Evolutionary conservation across 2,329 filamentous ascomycete species (phyloP).

Genomic region (Pestalotiopsis sp.): DNA sequence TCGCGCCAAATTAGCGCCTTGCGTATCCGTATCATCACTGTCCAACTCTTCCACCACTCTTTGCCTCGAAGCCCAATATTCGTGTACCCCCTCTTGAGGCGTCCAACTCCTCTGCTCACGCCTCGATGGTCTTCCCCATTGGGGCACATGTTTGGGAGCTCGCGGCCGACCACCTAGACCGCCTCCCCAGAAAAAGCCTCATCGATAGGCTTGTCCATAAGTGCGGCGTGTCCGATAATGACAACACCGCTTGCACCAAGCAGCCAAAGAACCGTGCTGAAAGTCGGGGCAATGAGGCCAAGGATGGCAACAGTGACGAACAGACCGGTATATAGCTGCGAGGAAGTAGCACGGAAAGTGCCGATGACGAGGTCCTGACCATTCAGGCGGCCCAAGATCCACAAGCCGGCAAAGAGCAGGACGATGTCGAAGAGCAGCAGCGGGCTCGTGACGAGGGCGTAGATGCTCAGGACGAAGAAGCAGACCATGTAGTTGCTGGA

Average conservation of each 20-base stretch:
- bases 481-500: conserved; percentile 97
- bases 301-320: conserved; percentile 83
- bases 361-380: conserved; percentile 89
- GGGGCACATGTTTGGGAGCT: conserved; percentile 93
- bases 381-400: conserved; percentile 85
- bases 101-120: conserved; percentile 69
- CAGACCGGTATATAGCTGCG: conserved; percentile 91
- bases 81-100: conserved; percentile 49
- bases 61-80: conserved; percentile 39
- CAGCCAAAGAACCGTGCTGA: conserved; percentile 88
- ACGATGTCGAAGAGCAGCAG: conserved; percentile 90
- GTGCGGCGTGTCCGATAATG: conserved; percentile 90
- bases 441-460: conserved; percentile 87
- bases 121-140: conserved; percentile 99
- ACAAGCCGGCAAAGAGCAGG: conserved; percentile 84
- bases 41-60: conserved; percentile 71
- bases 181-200: conserved; percentile 99
- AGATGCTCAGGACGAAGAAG: conserved; percentile 94
- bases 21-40: conserved; percentile 59
- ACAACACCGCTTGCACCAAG: conserved; percentile 93
- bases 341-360: conserved; percentile 79
- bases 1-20: conserved; percentile 53
- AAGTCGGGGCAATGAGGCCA: conserved; percentile 81
- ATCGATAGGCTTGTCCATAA: conserved; percentile 99
- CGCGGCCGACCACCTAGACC: conserved; percentile 99